Percentiles rank a stretch among this genome's conserved stretches.
phyloP scores from a whole-genome alignment of 169 alveolate species.

The Neospora caninum region DNA sequence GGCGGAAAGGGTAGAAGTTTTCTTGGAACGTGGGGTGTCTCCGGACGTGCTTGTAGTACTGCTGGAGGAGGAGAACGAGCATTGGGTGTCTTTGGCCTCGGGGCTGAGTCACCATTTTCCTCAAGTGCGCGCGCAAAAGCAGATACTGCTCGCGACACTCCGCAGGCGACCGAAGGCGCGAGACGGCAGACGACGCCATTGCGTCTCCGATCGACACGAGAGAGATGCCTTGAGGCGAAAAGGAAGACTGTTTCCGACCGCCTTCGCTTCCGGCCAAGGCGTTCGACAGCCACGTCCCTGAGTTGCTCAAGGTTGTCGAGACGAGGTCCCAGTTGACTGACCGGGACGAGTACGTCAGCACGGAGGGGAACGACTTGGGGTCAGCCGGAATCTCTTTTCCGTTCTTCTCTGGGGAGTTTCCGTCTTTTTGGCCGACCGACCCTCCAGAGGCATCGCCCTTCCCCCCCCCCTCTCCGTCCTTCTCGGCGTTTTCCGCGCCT shows the following conservation, averaged over 20 bases:
- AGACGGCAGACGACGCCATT: background rate
- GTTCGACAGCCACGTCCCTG: background rate
- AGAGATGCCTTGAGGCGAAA: background rate
- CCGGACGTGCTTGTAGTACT: background rate
- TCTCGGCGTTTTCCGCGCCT: too few relatives aligned
- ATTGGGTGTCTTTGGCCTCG: background rate
- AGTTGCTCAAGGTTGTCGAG: background rate
- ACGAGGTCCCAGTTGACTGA: constrained; percentile 23
- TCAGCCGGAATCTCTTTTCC: background rate
- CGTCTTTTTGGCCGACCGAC: too few relatives aligned
- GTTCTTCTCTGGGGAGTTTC: background rate
- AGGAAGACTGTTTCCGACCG: background rate
- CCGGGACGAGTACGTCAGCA: background rate
- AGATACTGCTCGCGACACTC: constrained; percentile 10
- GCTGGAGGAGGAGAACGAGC: background rate
- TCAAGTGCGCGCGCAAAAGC: background rate
- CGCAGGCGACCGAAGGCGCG: constrained; percentile 1
- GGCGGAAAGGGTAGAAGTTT: background rate
- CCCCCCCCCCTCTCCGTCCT: background rate
- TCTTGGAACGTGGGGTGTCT: background rate
- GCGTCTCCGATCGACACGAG: background rate
- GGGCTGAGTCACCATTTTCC: background rate
- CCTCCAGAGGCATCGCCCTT: background rate
- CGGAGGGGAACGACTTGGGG: background rate
- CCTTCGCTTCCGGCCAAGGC: background rate